Base-by-base conservation (phyloP, 257 asterid species). In the Capsicum pubescens region DNA sequence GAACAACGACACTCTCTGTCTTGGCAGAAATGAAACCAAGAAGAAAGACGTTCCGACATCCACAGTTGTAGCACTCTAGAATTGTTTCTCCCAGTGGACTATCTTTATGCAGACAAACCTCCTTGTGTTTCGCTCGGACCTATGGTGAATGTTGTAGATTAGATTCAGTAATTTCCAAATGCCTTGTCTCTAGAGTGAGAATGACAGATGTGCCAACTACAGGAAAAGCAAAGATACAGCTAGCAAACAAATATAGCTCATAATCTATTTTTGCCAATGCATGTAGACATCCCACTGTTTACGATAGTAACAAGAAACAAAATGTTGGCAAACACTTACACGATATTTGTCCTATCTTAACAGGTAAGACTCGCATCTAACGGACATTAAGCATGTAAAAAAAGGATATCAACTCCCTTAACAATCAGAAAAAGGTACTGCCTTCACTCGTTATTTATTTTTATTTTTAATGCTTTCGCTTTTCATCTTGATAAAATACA, bases 121-220 rank as follows among this genome's bases (percentile, higher is more conserved):
- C 99, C 92, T 97, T 97, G 90, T 97, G 99, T 87, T 97, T 97
- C 44, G 99, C 98, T 83, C 99, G 94, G 87, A 97, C 99, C 99
- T 97, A 80, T 26, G 46, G 81, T 52, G n/a, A 72, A 86, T 60
- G 56, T 39, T 48, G 46, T 63, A 83, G 48, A 86, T 67, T n/a
- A 71, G 63, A 83, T 21, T 64, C 84, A 60, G 69, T 7, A 19
- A 82, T 16, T 14, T 57, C 80, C 19, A 14, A 52, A 54, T 76
- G 63, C 44, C 26, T 76, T 76, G 81, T 52, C 52, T 76, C 48
- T 76, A 52, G 14, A 76, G 63, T 52, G 48, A 26, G 81, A 76
- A 76, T 52, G 81, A 52, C 63, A 52, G 60, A 76, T 52, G 48
- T 50, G 14, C 63, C 81, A 52, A 13, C 81, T 52, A 21, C 44